Conservation (phyloP, 1,284 basidiomycete species). For the Cryptococcus wingfieldii region DNA sequence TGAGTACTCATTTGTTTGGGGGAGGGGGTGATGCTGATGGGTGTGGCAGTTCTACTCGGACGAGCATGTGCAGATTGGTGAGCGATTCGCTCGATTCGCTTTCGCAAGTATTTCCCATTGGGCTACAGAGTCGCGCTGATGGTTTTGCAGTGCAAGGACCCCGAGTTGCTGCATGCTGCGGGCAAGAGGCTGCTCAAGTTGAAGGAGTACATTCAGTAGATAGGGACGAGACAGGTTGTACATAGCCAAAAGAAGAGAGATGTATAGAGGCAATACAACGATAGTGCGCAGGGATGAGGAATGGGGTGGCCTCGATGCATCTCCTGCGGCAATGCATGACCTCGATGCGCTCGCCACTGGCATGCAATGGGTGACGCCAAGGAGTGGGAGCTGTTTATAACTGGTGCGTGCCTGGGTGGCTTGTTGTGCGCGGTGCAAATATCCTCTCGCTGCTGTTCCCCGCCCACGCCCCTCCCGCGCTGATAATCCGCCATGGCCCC, state of each 20-base stretch:
- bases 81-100: slow-evolving; percentile 78
- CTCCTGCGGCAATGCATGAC: too few relatives aligned
- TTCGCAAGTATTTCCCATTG: slow-evolving; percentile 53
- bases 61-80: slow-evolving; percentile 77
- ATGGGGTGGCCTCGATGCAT: neutral
- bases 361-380: neutral
- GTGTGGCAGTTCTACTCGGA: slow-evolving; percentile 73
- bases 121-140: neutral
- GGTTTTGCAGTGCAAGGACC: slow-evolving; percentile 67
- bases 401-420: neutral
- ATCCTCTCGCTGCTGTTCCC: too few relatives aligned
- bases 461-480: neutral
- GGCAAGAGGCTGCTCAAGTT: slow-evolving; percentile 70
- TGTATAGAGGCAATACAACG: neutral
- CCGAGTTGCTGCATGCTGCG: slow-evolving; percentile 71
- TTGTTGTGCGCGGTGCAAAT: too few relatives aligned
- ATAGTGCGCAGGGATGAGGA: neutral
- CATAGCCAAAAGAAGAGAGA: neutral
- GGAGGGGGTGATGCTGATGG: neutral
- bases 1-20: slow-evolving; percentile 28
- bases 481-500: too few relatives aligned
- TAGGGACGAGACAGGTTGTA: too few relatives aligned
- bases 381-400: neutral
- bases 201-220: slow-evolving; percentile 56
- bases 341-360: too few relatives aligned